phyloP scores from a whole-genome alignment of 1,284 basidiomycete genomes.

The Nidula niveotomentosa region DNA sequence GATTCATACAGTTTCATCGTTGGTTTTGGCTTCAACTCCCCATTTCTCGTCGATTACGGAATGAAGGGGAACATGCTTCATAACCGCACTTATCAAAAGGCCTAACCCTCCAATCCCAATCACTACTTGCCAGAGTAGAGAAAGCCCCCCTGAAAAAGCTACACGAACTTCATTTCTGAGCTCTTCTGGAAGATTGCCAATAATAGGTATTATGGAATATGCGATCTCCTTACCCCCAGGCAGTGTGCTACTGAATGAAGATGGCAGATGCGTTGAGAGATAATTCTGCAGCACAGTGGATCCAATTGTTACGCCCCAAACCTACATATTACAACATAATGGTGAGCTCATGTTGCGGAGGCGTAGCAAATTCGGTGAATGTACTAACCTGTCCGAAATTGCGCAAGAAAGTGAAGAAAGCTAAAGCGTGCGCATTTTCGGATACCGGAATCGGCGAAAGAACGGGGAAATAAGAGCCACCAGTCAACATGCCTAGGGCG shows the following conservation, averaged over 20 bases:
- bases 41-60: neutral
- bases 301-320: neutral
- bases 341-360: neutral
- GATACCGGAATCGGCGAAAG: constrained; percentile 31
- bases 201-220: neutral
- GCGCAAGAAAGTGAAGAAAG: constrained; percentile 29
- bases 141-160: neutral
- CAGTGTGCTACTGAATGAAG: neutral
- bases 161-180: neutral
- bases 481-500: constrained; percentile 2
- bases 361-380: too few relatives aligned
- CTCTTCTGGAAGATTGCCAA: neutral
- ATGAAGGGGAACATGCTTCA: constrained; percentile 1
- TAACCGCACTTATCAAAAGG: neutral
- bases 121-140: neutral
- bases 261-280: neutral
- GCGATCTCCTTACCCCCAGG: neutral
- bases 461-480: constrained; percentile 19
- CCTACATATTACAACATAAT: neutral
- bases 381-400: constrained; percentile 16
- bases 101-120: constrained; percentile 1
- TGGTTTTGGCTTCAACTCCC: neutral
- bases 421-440: constrained; percentile 28
- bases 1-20: too few relatives aligned
- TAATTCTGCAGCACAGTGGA: neutral